Percentiles rank a stretch among this genome's conserved stretches.
Evolutionary conservation across 805 yeast species (phyloP).

Genomic region (Candida rishiriensis): DNA sequence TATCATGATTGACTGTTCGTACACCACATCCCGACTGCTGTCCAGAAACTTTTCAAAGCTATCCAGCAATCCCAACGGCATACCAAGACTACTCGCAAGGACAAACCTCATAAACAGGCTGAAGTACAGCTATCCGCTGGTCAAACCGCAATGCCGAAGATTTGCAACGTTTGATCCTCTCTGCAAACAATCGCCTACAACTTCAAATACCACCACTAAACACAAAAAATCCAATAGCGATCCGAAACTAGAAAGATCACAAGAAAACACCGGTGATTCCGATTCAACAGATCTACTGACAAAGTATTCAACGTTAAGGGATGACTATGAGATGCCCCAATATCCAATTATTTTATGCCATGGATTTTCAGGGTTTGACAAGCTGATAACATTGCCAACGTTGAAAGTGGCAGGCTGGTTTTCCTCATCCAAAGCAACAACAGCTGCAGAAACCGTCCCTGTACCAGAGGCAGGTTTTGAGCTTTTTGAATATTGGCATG

Average conservation of each 20-base stretch:
- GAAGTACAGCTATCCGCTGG: too few species aligned
- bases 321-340: conserved; percentile 53
- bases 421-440: conserved; percentile 15
- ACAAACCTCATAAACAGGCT: too few species aligned
- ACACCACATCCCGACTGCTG: too few species aligned
- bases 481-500: conserved; percentile 74
- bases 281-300: conserved; percentile 27
- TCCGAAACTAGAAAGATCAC: conserved; percentile 10
- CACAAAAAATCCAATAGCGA: neutral
- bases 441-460: conserved; percentile 7
- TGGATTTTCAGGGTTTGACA: conserved; percentile 82
- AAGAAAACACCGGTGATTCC: conserved; percentile 8
- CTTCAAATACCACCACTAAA: neutral
- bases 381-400: conserved; percentile 37
- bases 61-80: too few species aligned
- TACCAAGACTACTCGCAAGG: too few species aligned
- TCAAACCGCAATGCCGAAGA: neutral
- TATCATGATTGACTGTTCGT: too few species aligned
- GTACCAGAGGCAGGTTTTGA: conserved; percentile 30
- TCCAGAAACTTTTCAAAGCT: too few species aligned
- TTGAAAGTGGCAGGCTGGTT: conserved; percentile 10
- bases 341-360: conserved; percentile 80
- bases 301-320: conserved; percentile 28
- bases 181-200: neutral
- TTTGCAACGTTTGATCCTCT: neutral